Percentiles rank a stretch among this genome's conserved stretches.
phyloP scores from a whole-genome alignment of 768 basidiomycete species.

The Phaffia tasmanica region DNA sequence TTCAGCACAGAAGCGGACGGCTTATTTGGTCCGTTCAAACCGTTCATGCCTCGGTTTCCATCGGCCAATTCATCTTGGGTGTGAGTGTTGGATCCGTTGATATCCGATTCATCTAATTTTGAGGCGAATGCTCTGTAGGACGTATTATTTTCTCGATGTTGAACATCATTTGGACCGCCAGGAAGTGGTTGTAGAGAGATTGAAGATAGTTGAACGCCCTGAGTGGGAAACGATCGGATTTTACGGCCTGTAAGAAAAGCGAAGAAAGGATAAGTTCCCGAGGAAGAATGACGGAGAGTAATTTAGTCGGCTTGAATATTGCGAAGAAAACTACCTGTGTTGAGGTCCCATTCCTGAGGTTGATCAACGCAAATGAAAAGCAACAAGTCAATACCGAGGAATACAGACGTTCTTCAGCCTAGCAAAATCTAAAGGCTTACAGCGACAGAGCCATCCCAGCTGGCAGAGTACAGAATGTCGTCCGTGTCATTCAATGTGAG shows the following conservation, averaged over 20 bases:
- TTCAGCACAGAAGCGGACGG: conserved; percentile 63
- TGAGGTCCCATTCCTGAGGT: conserved; percentile 89
- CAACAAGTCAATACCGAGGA: conserved; percentile 21
- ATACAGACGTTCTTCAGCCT: neutral
- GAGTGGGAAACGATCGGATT: conserved; percentile 63
- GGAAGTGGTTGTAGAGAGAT: conserved; percentile 59
- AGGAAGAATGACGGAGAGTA: no score
- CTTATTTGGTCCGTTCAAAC: conserved; percentile 55
- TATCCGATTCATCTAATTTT: neutral
- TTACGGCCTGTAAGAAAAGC: neutral
- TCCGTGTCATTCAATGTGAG: conserved; percentile 70
- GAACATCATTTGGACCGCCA: neutral
- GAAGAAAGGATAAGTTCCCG: no score
- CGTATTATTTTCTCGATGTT: conserved; percentile 3
- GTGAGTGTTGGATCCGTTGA: conserved; percentile 2
- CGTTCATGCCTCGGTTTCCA: conserved; percentile 5
- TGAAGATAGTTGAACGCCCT: conserved; percentile 72
- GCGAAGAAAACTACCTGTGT: conserved; percentile 56
- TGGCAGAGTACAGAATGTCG: conserved; percentile 74
- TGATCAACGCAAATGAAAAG: neutral
- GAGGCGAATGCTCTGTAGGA: conserved; percentile 1
- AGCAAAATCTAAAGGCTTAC: conserved; percentile 44
- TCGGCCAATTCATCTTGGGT: neutral
- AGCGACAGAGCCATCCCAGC: conserved; percentile 84
- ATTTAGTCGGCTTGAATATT: no score